Percentiles rank a stretch among this genome's conserved stretches.
These are phyloP conservation scores for Nothophaeocryptopus gaeumannii DNA, from an alignment of 2,329 filamentous ascomycete species.

Conservation along the genomic window DNA sequence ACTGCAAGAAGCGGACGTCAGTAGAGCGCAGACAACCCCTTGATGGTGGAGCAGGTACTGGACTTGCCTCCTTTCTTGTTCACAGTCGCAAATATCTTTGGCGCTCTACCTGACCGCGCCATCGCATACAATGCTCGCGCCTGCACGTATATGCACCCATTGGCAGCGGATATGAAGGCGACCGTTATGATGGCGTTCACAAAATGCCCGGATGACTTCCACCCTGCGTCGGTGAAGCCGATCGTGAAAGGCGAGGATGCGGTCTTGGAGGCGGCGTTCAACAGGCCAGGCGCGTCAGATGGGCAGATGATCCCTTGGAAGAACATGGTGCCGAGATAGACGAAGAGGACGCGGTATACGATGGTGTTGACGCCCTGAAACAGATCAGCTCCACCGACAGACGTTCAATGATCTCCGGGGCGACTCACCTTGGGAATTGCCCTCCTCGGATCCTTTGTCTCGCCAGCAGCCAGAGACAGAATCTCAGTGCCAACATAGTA, in stretches of 20 bases:
- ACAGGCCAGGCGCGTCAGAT: background rate
- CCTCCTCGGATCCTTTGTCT: background rate
- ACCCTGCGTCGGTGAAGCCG: slow-evolving; percentile 1
- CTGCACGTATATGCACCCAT: slow-evolving; percentile 5
- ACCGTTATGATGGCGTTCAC: slow-evolving; percentile 5
- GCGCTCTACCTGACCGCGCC: background rate
- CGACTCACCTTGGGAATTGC: background rate
- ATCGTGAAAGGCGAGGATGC: slow-evolving; percentile 3
- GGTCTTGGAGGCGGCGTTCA: background rate
- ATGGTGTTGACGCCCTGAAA: slow-evolving; percentile 1
- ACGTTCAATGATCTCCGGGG: too few relatives aligned
- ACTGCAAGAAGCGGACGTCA: background rate
- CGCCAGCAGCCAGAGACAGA: slow-evolving; percentile 1
- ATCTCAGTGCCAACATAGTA: slow-evolving; percentile 4
- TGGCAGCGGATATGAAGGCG: slow-evolving; percentile 2
- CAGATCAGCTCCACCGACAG: background rate
- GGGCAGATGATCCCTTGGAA: slow-evolving; percentile 7
- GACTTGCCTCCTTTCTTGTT: background rate
- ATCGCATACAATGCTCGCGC: slow-evolving; percentile 1
- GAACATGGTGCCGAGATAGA: slow-evolving; percentile 4
- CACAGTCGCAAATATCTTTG: background rate
- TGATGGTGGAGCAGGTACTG: background rate
- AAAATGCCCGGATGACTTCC: slow-evolving; percentile 3
- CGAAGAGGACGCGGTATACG: slow-evolving; percentile 4
- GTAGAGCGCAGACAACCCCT: too few relatives aligned